These are phyloP conservation scores for Fraxinus angustifolia DNA, from an alignment of 305 asterid species.

Conservation along the genomic window DNA sequence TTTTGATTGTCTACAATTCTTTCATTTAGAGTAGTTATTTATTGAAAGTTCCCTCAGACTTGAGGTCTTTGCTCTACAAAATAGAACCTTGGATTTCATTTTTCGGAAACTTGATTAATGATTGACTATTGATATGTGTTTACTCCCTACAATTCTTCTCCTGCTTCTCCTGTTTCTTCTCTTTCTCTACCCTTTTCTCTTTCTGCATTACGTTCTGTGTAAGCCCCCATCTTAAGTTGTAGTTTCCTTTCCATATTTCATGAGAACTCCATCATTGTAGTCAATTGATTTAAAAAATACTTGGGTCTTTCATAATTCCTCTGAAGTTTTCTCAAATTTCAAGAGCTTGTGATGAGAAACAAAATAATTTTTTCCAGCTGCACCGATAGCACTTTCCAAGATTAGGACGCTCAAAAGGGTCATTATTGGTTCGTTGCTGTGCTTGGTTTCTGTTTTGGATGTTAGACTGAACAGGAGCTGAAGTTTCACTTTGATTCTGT, in stretches of 20 bases:
- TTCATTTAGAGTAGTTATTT: too few relatives aligned
- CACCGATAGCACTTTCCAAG: too few relatives aligned
- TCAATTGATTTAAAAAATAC: neutral
- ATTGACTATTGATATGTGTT: neutral
- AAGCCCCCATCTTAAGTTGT: neutral
- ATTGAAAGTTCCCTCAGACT: too few relatives aligned
- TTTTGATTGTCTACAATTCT: too few relatives aligned
- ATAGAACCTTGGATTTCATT: too few relatives aligned
- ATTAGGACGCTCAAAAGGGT: too few relatives aligned
- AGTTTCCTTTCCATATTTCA: neutral
- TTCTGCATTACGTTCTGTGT: neutral
- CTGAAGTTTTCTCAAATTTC: neutral
- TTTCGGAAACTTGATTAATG: too few relatives aligned
- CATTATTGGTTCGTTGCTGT: too few relatives aligned
- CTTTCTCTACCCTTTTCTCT: neutral
- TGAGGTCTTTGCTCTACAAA: too few relatives aligned
- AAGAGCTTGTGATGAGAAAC: neutral
- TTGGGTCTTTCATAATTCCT: neutral
- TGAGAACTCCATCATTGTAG: neutral
- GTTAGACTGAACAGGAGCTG: too few relatives aligned
- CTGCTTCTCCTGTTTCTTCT: neutral
- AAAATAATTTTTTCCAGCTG: neutral
- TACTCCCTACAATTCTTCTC: neutral
- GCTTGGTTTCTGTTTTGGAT: too few relatives aligned
- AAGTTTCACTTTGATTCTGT: too few relatives aligned